These are phyloP conservation scores for Bruguiera hainesii DNA, from an alignment of 441 rosid genomes.

Conservation along the genomic window DNA sequence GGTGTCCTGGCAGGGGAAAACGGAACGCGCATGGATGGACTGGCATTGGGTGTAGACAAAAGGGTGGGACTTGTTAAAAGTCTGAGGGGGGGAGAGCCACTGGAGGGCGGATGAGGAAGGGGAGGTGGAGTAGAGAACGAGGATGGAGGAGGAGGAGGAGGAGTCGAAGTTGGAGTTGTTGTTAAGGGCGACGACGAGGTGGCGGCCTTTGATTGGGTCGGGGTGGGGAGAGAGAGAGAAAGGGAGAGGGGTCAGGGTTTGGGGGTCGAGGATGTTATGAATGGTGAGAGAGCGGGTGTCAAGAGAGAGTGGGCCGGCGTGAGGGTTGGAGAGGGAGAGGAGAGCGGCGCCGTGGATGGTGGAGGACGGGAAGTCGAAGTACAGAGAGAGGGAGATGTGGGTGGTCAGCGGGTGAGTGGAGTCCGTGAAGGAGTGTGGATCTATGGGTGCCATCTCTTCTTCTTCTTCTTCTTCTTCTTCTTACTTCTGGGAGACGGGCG, in stretches of 20 bases:
- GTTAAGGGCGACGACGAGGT: constrained; percentile 43
- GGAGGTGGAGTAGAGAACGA: constrained; percentile 58
- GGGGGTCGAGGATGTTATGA: constrained; percentile 40
- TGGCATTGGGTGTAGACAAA: constrained; percentile 91
- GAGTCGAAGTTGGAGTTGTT: background rate
- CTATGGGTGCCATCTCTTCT: constrained; percentile 55
- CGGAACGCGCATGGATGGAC: constrained; percentile 76
- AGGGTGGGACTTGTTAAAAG: constrained; percentile 61
- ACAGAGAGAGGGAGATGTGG: constrained; percentile 63
- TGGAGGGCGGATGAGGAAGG: constrained; percentile 83
- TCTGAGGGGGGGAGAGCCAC: constrained; percentile 79
- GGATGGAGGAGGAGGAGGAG: constrained; percentile 27
- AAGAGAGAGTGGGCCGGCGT: constrained; percentile 53
- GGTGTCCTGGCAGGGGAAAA: constrained; percentile 89
- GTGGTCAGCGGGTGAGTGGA: constrained; percentile 62
- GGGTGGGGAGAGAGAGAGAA: constrained; percentile 35
- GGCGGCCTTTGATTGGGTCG: constrained; percentile 56
- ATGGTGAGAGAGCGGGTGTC: constrained; percentile 68
- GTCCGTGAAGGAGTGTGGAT: constrained; percentile 83
- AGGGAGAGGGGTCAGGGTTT: constrained; percentile 42
- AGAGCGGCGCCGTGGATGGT: constrained; percentile 74
- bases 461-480: too few species aligned
- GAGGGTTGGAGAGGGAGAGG: constrained; percentile 50
- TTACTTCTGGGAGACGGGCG: too few species aligned
- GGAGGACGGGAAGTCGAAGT: constrained; percentile 71